Conservation (phyloP, 306 rosid genomes). For the Malus asiatica region DNA sequence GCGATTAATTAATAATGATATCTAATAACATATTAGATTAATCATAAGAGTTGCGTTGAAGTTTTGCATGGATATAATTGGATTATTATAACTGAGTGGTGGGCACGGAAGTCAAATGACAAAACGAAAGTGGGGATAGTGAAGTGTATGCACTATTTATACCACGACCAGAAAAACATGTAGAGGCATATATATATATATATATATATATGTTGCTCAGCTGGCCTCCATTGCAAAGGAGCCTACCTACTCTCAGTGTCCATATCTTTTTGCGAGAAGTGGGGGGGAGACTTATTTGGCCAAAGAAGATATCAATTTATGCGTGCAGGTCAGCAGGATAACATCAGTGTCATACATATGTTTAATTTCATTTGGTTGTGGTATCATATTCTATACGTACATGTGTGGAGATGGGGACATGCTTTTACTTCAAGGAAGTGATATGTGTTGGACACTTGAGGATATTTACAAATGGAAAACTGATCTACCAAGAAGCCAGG, state of each 20-base stretch:
- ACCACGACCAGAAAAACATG: not conserved
- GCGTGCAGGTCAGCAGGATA: not conserved
- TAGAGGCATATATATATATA: too few relatives aligned
- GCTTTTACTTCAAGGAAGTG: not conserved
- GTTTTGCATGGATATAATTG: not conserved
- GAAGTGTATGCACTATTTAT: not conserved
- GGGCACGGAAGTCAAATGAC: not conserved
- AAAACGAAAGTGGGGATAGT: conserved; percentile 6
- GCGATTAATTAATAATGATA: not conserved
- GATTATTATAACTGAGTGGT: not conserved
- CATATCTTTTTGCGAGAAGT: not conserved
- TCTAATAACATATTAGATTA: not conserved
- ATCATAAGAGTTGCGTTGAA: not conserved
- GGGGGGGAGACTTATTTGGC: not conserved
- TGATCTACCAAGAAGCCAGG: not conserved
- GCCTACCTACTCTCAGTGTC: not conserved
- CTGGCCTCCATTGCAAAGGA: conserved; percentile 1
- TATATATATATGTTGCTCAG: not conserved
- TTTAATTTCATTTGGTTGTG: not conserved
- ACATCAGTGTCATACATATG: not conserved
- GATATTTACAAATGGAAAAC: not conserved
- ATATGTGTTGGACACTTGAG: not conserved
- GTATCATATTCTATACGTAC: not conserved
- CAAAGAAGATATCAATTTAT: not conserved
- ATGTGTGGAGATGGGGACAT: not conserved